phyloP scores from a whole-genome alignment of 2,329 filamentous ascomycete genomes.

The Lasiodiplodia hormozganensis region DNA sequence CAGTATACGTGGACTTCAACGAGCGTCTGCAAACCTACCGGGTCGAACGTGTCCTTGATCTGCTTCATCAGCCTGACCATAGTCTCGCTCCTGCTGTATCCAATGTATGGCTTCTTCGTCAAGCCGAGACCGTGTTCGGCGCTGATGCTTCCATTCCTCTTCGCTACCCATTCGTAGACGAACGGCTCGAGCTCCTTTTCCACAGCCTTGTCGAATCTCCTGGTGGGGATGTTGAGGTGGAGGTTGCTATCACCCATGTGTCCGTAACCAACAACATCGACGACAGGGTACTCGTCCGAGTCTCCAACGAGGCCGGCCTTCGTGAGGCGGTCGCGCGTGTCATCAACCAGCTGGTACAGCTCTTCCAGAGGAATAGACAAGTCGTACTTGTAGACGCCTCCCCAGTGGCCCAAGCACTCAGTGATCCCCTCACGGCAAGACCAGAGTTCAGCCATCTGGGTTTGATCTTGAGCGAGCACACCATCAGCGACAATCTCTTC shows the following conservation, averaged over 20 bases:
- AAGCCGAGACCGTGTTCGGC: slow-evolving; percentile 94
- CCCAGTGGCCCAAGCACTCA: slow-evolving; percentile 86
- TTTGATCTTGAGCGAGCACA: slow-evolving; percentile 91
- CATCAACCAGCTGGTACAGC: slow-evolving; percentile 88
- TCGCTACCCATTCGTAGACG: slow-evolving; percentile 95
- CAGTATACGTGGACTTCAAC: slow-evolving; percentile 29
- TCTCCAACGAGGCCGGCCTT: slow-evolving; percentile 76
- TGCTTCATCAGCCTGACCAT: slow-evolving; percentile 94
- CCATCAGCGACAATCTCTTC: slow-evolving; percentile 87
- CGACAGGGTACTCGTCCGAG: slow-evolving; percentile 76
- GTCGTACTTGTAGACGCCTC: slow-evolving; percentile 98
- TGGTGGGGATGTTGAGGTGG: slow-evolving; percentile 86
- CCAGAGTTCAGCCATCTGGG: slow-evolving; percentile 86
- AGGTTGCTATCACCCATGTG: slow-evolving; percentile 98
- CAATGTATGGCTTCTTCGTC: slow-evolving; percentile 94
- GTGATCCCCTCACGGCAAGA: slow-evolving; percentile 92
- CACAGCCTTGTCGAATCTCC: slow-evolving; percentile 84
- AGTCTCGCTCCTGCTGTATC: slow-evolving; percentile 87
- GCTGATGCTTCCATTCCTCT: slow-evolving; percentile 89
- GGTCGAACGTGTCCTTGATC: slow-evolving; percentile 93
- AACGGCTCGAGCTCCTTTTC: slow-evolving; percentile 91
- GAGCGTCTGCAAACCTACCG: slow-evolving; percentile 64
- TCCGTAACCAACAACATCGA: slow-evolving; percentile 93
- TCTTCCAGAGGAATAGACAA: slow-evolving; percentile 89
- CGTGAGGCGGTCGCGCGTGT: slow-evolving; percentile 75